These are phyloP conservation scores for Tubosaeta sp. DNA, from an alignment of 768 basidiomycete genomes.

Conservation along the genomic window DNA sequence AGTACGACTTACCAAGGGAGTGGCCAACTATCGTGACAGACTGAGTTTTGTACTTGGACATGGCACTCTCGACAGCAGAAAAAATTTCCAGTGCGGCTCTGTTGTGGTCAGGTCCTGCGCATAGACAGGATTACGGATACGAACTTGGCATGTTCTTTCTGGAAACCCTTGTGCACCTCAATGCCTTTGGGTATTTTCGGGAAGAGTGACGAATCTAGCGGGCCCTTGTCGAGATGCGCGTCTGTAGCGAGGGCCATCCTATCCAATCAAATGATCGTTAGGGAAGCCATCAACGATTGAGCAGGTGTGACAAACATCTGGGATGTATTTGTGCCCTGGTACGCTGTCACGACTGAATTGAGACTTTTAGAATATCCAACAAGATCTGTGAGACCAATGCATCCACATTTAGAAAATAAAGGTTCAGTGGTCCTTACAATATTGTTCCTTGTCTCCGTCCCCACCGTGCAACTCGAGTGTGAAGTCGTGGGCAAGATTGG, in stretches of 20 bases:
- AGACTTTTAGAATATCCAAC: slow-evolving; percentile 41
- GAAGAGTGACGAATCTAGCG: slow-evolving; percentile 41
- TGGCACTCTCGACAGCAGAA: slow-evolving; percentile 36
- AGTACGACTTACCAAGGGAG: slow-evolving; percentile 32
- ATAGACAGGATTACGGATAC: slow-evolving; percentile 2
- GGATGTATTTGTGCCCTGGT: slow-evolving; percentile 28
- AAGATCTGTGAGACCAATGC: slow-evolving; percentile 7
- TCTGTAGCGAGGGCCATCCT: slow-evolving; percentile 37
- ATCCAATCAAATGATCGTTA: slow-evolving; percentile 27
- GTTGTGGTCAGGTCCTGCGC: slow-evolving; percentile 7
- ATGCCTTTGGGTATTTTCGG: slow-evolving; percentile 40
- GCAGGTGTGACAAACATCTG: slow-evolving; percentile 34
- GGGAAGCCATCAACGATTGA: not conserved
- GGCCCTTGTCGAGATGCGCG: slow-evolving; percentile 26
- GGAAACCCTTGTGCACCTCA: slow-evolving; percentile 45
- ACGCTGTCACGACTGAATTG: slow-evolving; percentile 30
- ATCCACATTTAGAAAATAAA: too few species aligned
- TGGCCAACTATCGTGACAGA: slow-evolving; percentile 44
- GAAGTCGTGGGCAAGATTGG: slow-evolving; percentile 37
- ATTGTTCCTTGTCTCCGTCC: slow-evolving; percentile 37
- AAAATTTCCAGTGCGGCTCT: slow-evolving; percentile 39
- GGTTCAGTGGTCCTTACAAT: slow-evolving; percentile 30
- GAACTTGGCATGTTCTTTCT: slow-evolving; percentile 39
- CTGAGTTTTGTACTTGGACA: slow-evolving; percentile 31
- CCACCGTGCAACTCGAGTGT: slow-evolving; percentile 43